These are phyloP conservation scores for Saccharomycopsis vini DNA, from an alignment of 805 yeast species.

Conservation along the genomic window DNA sequence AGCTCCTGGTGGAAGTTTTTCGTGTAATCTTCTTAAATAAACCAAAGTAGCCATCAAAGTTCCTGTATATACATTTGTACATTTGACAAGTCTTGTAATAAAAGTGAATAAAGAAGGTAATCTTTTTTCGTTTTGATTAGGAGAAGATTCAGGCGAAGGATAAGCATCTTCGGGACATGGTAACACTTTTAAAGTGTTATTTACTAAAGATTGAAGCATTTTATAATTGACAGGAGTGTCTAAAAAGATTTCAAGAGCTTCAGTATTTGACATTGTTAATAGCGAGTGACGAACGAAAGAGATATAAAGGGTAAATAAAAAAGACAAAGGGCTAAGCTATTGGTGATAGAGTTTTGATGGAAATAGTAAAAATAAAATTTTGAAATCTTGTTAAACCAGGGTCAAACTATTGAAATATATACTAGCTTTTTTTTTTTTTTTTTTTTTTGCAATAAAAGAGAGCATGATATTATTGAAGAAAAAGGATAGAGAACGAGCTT, in stretches of 20 bases:
- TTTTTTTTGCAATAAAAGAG: too few relatives aligned
- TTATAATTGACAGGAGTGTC: slow-evolving; percentile 14
- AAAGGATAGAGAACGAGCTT: too few relatives aligned
- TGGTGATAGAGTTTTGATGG: too few relatives aligned
- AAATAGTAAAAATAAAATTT: too few relatives aligned
- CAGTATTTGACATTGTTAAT: slow-evolving; percentile 10
- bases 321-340: neutral
- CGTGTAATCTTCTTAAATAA: slow-evolving; percentile 67
- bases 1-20: slow-evolving; percentile 75
- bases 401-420: too few relatives aligned
- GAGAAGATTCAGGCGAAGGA: slow-evolving; percentile 34
- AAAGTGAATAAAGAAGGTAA: slow-evolving; percentile 48
- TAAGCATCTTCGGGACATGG: slow-evolving; percentile 12
- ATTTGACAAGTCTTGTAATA: slow-evolving; percentile 60
- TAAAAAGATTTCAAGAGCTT: slow-evolving; percentile 14
- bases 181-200: slow-evolving; percentile 11
- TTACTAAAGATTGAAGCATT: slow-evolving; percentile 13
- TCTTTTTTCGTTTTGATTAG: slow-evolving; percentile 21
- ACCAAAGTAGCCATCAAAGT: slow-evolving; percentile 89
- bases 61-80: slow-evolving; percentile 89
- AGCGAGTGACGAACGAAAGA: neutral
- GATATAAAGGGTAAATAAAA: neutral
- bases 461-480: too few relatives aligned
- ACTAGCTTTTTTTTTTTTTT: too few relatives aligned
- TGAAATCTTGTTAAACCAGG: too few relatives aligned